Evolutionary conservation across 441 rosid species (phyloP).

Genomic region (Mallotus repandus): DNA sequence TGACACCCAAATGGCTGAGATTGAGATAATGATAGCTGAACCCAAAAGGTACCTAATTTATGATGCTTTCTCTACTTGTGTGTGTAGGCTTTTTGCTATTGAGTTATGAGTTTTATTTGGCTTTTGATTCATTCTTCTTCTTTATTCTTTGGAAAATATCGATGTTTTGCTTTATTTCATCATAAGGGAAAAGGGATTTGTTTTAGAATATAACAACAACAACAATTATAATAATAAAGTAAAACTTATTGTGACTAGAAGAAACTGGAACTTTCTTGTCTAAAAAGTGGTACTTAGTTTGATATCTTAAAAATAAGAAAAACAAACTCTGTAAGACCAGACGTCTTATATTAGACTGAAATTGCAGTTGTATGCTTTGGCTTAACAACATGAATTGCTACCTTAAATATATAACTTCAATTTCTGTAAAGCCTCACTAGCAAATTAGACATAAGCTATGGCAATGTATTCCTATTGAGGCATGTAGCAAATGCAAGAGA

Average conservation of each 20-base stretch:
- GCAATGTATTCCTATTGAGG: not conserved
- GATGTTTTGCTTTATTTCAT: not conserved
- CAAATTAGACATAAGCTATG: not conserved
- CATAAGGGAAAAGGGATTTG: not conserved
- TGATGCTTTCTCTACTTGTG: constrained; percentile 5
- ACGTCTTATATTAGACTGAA: no score
- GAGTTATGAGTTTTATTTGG: not conserved
- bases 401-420: no score
- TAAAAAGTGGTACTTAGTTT: no score
- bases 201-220: not conserved
- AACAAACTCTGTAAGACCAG: no score
- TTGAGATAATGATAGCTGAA: constrained; percentile 95
- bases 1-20: constrained; percentile 69
- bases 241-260: no score
- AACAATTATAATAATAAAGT: no score
- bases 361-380: no score
- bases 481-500: not conserved
- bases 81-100: not conserved
- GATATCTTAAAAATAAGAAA: no score
- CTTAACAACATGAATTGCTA: no score
- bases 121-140: not conserved
- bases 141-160: not conserved
- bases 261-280: no score
- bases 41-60: constrained; percentile 52
- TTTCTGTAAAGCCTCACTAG: not conserved